Conservation (phyloP, 1,139 yeast genomes). For the Kurtzmaniella quercitrusa region DNA sequence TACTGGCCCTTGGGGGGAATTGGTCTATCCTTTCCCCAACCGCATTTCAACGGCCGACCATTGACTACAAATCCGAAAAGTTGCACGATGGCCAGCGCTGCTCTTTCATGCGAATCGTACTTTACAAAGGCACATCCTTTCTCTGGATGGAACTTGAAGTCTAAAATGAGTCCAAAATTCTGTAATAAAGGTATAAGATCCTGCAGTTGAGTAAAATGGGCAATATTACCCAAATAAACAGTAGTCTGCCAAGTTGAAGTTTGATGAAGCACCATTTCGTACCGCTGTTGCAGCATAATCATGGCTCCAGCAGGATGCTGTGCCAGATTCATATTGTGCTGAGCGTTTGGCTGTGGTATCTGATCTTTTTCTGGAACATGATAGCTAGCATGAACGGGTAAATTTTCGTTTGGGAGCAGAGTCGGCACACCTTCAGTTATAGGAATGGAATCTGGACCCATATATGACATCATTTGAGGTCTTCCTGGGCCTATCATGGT, state of each 20-base stretch:
- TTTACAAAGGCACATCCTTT: slow-evolving; percentile 83
- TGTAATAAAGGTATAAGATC: slow-evolving; percentile 76
- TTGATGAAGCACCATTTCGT: slow-evolving; percentile 69
- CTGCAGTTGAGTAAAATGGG: slow-evolving; percentile 68
- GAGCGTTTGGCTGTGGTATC: slow-evolving; percentile 3
- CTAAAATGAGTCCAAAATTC: slow-evolving; percentile 78
- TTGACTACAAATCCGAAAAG: slow-evolving; percentile 70
- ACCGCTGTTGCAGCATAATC: slow-evolving; percentile 48
- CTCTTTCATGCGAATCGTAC: slow-evolving; percentile 82
- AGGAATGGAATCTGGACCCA: neutral
- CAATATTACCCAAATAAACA: slow-evolving; percentile 81
- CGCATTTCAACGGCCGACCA: slow-evolving; percentile 78
- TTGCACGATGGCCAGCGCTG: slow-evolving; percentile 84
- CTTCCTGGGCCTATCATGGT: neutral
- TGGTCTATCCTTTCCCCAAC: slow-evolving; percentile 78
- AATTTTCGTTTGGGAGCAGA: neutral
- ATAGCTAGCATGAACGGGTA: slow-evolving; percentile 2
- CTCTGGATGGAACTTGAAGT: slow-evolving; percentile 77
- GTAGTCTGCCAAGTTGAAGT: slow-evolving; percentile 87
- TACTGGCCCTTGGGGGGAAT: slow-evolving; percentile 13
- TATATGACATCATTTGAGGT: neutral
- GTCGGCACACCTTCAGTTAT: neutral
- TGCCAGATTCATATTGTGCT: slow-evolving; percentile 3
- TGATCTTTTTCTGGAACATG: slow-evolving; percentile 1
- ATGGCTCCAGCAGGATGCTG: slow-evolving; percentile 3